Evolutionary conservation across 352 stramenopile species (phyloP), one percentile per base, ranked within the genome.

Genomic region (Phytophthora agathidicida): DNA sequence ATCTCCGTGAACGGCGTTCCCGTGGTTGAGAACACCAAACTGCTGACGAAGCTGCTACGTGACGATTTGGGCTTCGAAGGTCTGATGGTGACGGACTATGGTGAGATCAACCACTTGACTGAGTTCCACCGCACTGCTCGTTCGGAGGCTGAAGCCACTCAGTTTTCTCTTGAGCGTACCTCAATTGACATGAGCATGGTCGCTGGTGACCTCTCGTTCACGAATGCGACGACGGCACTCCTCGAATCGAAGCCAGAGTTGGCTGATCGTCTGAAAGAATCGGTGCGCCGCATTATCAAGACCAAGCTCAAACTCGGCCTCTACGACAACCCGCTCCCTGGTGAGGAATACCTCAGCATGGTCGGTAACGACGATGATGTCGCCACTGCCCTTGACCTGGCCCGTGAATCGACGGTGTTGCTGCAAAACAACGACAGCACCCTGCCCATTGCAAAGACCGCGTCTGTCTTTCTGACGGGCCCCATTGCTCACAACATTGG

Each of bases 151-250:
- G 65, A 87, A 13, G 80, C 87, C 6, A 60, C 86, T 0, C 59
- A 64, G 7, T 68, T 88, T 38, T 60, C 80, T 16, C 73, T 96
- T n/a, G 30, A 50, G 22, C 73, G 90, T 42, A 86, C 83, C 5
- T 77, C 68, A 20, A 65, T 96, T 16, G 90, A 97, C 54, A 93
- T 97, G 82, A 93, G 77, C 48, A 96, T 96, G 88, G 75, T 93
- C 19, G 59, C 64, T 11, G 64, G 56, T 14, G 49, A 71, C 20
- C 46, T 55, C 2, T 27, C 52, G 9, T 74, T 80, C 44, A 72
- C 86, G 35, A 71, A 85, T 20, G 49, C 70, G 13, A 65, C 44
- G 7, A 81, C 75, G 35, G 26, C 17, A 6, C 54, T 83, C 26
- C 57, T 85, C 2, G 22, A 77, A 22, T 23, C 57, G 5, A 54